These are phyloP conservation scores for Sclerotinia borealis DNA, from an alignment of 2,329 filamentous ascomycete genomes.

Conservation along the genomic window DNA sequence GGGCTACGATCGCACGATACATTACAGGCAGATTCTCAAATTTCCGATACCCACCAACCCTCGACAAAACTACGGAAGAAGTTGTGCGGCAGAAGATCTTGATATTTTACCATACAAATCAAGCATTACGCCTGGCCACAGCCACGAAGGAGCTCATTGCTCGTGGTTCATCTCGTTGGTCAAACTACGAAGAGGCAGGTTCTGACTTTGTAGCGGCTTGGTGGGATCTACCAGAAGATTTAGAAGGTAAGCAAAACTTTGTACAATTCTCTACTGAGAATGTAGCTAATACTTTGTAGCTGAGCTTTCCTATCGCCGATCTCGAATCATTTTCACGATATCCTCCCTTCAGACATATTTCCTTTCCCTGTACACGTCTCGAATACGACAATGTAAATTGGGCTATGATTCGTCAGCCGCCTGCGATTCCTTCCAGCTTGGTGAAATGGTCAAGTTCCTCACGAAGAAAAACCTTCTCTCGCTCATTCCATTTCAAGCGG, in stretches of 20 bases:
- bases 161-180: constrained; percentile 49
- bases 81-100: constrained; percentile 63
- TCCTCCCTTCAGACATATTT: constrained; percentile 66
- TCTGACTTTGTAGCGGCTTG: constrained; percentile 45
- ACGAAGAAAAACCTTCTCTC: constrained; percentile 53
- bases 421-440: constrained; percentile 73
- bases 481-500: constrained; percentile 49
- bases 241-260: constrained; percentile 49
- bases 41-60: constrained; percentile 49
- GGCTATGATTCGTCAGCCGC: constrained; percentile 67
- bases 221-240: constrained; percentile 65
- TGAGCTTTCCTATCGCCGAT: constrained; percentile 60
- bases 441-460: constrained; percentile 71
- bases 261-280: not conserved
- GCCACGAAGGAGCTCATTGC: constrained; percentile 61
- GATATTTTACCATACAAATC: constrained; percentile 58
- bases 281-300: constrained; percentile 36
- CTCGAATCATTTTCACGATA: constrained; percentile 61
- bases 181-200: constrained; percentile 28
- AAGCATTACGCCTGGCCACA: constrained; percentile 52
- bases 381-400: constrained; percentile 62
- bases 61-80: constrained; percentile 52
- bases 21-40: constrained; percentile 41
- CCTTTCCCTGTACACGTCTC: constrained; percentile 59
- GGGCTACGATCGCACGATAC: constrained; percentile 48